A percentile compares a stretch with the other conserved stretches of the same genome.
Evolutionary conservation across 129 eudicot genomes (phyloP).

Genomic region (Dittrichia graveolens): DNA sequence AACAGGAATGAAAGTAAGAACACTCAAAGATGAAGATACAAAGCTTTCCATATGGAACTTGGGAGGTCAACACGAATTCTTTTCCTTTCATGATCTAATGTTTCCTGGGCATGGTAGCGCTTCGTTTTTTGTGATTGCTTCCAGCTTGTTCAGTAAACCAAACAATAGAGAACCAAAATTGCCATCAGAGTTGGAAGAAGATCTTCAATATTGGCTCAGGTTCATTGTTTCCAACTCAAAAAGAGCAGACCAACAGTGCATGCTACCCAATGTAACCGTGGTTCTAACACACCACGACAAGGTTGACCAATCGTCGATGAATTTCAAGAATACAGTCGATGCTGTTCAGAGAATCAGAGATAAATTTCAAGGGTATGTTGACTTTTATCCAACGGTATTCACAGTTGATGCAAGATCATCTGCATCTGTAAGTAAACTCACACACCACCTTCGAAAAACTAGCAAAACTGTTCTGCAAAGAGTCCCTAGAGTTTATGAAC

Average conservation of each 20-base stretch:
- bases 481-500: slow-evolving; percentile 80
- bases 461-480: slow-evolving; percentile 69
- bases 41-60: slow-evolving; percentile 90
- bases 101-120: slow-evolving; percentile 90
- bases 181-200: slow-evolving; percentile 75
- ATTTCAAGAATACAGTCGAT: slow-evolving; percentile 48
- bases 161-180: slow-evolving; percentile 67
- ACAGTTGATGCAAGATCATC: slow-evolving; percentile 93
- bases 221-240: slow-evolving; percentile 82
- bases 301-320: slow-evolving; percentile 42
- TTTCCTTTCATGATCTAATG: slow-evolving; percentile 82
- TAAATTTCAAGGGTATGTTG: slow-evolving; percentile 66
- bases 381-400: slow-evolving; percentile 75
- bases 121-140: slow-evolving; percentile 56
- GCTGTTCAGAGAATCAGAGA: slow-evolving; percentile 63
- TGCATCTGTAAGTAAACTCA: slow-evolving; percentile 72
- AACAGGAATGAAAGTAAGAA: slow-evolving; percentile 68
- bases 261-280: slow-evolving; percentile 83
- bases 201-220: slow-evolving; percentile 86
- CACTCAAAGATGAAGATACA: slow-evolving; percentile 66
- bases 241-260: slow-evolving; percentile 76
- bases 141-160: slow-evolving; percentile 69
- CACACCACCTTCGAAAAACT: slow-evolving; percentile 76
- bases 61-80: slow-evolving; percentile 78
- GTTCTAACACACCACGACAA: slow-evolving; percentile 89